phyloP scores from a whole-genome alignment of 179 eudicot species.

The Silene noctiflora region DNA sequence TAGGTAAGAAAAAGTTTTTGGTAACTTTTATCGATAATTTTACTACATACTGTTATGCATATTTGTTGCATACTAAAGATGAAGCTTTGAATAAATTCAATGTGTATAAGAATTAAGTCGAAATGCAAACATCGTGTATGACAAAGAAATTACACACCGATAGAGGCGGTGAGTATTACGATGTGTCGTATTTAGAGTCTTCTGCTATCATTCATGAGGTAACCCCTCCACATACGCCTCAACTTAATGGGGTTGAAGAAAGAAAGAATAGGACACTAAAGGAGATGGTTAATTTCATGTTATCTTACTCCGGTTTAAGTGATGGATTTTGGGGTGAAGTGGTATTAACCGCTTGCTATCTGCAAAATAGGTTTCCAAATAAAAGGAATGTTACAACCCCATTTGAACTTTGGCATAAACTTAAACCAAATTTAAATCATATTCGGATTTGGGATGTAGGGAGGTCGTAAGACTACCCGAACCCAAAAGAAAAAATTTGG shows the following conservation, averaged over 20 bases:
- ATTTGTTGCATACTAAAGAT: not conserved
- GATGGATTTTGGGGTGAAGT: not conserved
- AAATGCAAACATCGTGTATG: not conserved
- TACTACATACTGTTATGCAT: not conserved
- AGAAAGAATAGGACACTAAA: no score
- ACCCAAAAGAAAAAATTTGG: not conserved
- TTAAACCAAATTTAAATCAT: not conserved
- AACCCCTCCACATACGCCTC: not conserved
- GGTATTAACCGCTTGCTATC: not conserved
- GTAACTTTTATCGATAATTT: slow-evolving; percentile 4
- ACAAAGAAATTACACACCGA: not conserved
- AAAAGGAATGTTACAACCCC: not conserved
- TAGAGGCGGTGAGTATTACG: not conserved
- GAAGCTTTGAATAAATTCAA: slow-evolving; percentile 1
- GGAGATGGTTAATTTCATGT: no score
- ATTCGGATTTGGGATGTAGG: slow-evolving; percentile 6
- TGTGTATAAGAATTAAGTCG: not conserved
- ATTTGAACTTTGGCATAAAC: not conserved
- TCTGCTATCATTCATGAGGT: not conserved
- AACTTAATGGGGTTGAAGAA: not conserved
- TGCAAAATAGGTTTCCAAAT: not conserved
- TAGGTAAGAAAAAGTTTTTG: not conserved
- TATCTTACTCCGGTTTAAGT: not conserved
- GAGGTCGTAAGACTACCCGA: not conserved
- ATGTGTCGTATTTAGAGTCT: not conserved